Evolutionary conservation across 768 basidiomycete genomes (phyloP), one percentile per base, ranked within the genome.

Genomic region (Suillus hirtellus): DNA sequence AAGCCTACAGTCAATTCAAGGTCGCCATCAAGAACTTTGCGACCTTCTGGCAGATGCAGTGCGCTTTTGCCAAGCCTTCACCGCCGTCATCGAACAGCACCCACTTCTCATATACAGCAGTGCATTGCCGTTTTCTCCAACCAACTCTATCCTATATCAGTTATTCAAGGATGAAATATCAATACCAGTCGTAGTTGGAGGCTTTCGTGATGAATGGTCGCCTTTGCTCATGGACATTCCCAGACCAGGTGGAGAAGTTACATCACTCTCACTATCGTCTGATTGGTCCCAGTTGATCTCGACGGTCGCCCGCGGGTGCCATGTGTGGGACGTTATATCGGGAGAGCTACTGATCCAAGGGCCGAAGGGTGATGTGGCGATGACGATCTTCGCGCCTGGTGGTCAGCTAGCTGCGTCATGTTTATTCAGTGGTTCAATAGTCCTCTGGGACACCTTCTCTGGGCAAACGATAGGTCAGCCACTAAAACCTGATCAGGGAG

Each of bases 111-210:
- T 75, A 38, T 75, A 75, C 64, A 66, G 67, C 27, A 68, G 70
- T 19, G 74, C 74, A 19, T 71, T 75, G 24, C 75, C 74, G 3
- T 75, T 75, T 59, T 66, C 74, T 44, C 74, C 74, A 3, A 75
- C 64, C n/a, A 52, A 66, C 12, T 66, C 70, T 10, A 52, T 62
- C 9, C 50, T 76, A 40, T 75, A 71, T 52, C 67, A 66, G 42
- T 64, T 64, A 17, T 75, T 75, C 66, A 71, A 74, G 47, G 63
- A 69, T 1, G 72, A 73, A 24, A 58, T 66, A 19, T 60, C 66
- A 10, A 3, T 69, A 11, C 73, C 75, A 19, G 6, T 66, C 52
- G 40, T 76, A 46, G 65, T 50, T 1, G 75, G 74, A 19, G 73
- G 73, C 10, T 75, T 71, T 47, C 75, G 72, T 6, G 68, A 73